Base-by-base conservation (phyloP, 306 rosid species). In the Prinsepia uniflora region DNA sequence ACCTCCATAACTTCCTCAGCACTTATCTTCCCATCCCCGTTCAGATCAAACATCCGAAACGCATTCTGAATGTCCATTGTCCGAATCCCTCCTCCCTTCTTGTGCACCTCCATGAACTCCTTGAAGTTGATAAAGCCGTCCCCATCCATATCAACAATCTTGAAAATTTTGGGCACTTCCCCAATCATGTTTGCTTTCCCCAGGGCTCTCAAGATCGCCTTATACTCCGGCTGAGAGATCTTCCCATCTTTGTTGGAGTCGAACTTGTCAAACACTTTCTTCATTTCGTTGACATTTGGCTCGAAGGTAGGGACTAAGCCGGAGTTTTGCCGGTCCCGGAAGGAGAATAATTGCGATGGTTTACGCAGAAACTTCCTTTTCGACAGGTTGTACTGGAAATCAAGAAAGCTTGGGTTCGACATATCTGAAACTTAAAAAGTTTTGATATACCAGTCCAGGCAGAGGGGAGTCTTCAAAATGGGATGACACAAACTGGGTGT, bases 1-100 rank as follows among this genome's bases (percentile, higher is more conserved):
- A 87, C 77, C 41, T 82, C 88, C 70, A 75, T 59, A 56, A 94
- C 79, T 80, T 94, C 96, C 77, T 86, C 96, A 1, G 99, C 88
- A 46, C 91, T 89, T 53, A 94, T 94, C 78, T 87, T 91, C n/a
- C 91, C 92, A 30, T 91, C 97, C 6, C 84, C 86, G 45, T 89
- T 91, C 82, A 64, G 75, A 77, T 94, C 99, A 48, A 83, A 94
- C 5, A 71, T 73, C 52, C 71, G 63, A 60, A 94, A 83, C 10
- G 97, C 97, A 58, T 46, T 83, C 54, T 87, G 84, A 63, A 89
- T 84, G 67, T 91, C 97, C 57, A 63, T 59, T 0, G 84, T 74
- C 55, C 71, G 82, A 53, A 91, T 63, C 48, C 95, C 97, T 5
- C 95, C 98, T 58, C 72, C 87, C 69, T 76, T 82, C 82, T 84